Conservation (phyloP, 2,329 filamentous ascomycete genomes). For the Lecanicillium sp. region DNA sequence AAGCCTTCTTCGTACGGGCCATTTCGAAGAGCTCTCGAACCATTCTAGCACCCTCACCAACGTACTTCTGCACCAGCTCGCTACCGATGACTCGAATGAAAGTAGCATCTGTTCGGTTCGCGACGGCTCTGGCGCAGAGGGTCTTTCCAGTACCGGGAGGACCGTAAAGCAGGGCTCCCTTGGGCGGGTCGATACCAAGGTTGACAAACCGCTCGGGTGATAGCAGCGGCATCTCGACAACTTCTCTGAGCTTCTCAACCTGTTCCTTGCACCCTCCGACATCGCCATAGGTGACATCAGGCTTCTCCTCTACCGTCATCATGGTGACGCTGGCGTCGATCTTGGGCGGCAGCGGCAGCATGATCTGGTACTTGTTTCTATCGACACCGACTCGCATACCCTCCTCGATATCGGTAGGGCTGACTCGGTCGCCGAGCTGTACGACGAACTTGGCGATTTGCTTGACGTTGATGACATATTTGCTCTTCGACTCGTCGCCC, state of each 20-base stretch:
- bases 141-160: slow-evolving; percentile 99
- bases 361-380: slow-evolving; percentile 98
- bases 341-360: slow-evolving; percentile 91
- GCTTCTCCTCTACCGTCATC: slow-evolving; percentile 99
- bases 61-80: slow-evolving; percentile 97
- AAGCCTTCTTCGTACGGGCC: slow-evolving; percentile 98
- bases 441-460: slow-evolving; percentile 99
- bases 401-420: slow-evolving; percentile 97
- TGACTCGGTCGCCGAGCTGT: slow-evolving; percentile 92
- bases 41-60: slow-evolving; percentile 97
- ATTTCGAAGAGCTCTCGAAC: slow-evolving; percentile 98
- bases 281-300: slow-evolving; percentile 97
- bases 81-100: slow-evolving; percentile 98
- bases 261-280: slow-evolving; percentile 99
- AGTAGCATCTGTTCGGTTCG: slow-evolving; percentile 95
- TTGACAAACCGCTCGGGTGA: slow-evolving; percentile 97
- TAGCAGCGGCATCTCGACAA: slow-evolving; percentile 95
- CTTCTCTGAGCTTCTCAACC: slow-evolving; percentile 97
- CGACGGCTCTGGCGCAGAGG: slow-evolving; percentile 91
- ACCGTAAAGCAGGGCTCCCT: slow-evolving; percentile 93
- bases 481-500: slow-evolving; percentile 90
- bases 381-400: slow-evolving; percentile 99
- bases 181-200: slow-evolving; percentile 97
- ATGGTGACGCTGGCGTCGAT: slow-evolving; percentile 99
- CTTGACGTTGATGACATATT: slow-evolving; percentile 99